Evolutionary conservation across 768 basidiomycete species (phyloP).

Genomic region (Saitozyma sp.): DNA sequence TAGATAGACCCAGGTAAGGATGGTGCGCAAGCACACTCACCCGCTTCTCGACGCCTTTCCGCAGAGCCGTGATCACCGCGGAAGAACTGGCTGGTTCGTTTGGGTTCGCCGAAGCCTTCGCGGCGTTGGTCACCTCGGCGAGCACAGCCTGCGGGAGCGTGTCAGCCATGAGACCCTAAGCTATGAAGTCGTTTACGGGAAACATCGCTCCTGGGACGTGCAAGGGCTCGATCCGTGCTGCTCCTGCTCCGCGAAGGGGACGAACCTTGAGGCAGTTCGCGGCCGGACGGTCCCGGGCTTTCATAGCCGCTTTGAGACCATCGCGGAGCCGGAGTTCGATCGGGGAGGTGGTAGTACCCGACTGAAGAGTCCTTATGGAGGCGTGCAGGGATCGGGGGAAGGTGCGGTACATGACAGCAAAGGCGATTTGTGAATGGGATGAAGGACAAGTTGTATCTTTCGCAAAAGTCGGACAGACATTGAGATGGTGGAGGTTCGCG

Average conservation of each 20-base stretch:
- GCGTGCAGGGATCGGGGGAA: too few species aligned
- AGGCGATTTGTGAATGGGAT: too few species aligned
- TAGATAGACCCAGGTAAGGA: neutral
- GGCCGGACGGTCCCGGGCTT: conserved; percentile 42
- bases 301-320: conserved; percentile 52
- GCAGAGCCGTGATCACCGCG: conserved; percentile 40
- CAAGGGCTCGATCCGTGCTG: neutral
- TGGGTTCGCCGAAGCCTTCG: conserved; percentile 45
- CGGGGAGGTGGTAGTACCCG: conserved; percentile 5
- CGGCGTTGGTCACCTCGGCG: conserved; percentile 48
- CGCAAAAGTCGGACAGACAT: too few species aligned
- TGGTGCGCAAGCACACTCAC: conserved; percentile 22
- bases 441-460: too few species aligned
- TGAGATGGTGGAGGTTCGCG: too few species aligned
- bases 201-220: neutral
- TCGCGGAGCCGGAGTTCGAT: conserved; percentile 42
- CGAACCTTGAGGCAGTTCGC: conserved; percentile 43
- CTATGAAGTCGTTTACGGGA: neutral
- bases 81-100: conserved; percentile 39
- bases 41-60: conserved; percentile 46
- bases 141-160: conserved; percentile 19
- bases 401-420: too few species aligned
- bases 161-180: neutral
- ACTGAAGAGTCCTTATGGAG: neutral
- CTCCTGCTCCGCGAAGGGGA: neutral